phyloP scores from a whole-genome alignment of 139 green algal species.

The Pseudopediastrum boryanum region DNA sequence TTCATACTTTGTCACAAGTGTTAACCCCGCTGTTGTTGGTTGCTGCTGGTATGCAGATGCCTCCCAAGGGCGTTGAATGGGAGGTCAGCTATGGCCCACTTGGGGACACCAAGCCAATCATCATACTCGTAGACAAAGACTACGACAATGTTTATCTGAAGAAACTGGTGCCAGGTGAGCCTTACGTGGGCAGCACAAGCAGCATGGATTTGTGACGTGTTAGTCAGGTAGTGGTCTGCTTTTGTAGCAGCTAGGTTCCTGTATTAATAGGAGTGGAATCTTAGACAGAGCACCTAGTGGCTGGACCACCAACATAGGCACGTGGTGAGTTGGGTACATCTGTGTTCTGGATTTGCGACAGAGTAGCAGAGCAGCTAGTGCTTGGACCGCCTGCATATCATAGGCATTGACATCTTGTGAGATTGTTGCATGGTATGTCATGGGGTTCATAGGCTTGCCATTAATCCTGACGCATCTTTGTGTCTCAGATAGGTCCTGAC shows the following conservation, averaged over 20 bases:
- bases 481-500: not conserved
- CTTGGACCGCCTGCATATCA: conserved; percentile 1
- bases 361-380: not conserved
- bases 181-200: not conserved
- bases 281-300: too few relatives aligned
- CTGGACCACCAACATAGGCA: too few relatives aligned
- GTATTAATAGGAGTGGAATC: too few relatives aligned
- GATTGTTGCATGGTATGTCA: too few relatives aligned
- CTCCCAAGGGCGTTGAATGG: conserved; percentile 27
- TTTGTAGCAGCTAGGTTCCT: not conserved
- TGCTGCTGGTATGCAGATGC: too few relatives aligned
- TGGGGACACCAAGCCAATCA: conserved; percentile 12
- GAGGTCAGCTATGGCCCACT: conserved; percentile 22
- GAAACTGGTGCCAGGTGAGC: conserved; percentile 10
- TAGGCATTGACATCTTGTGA: not conserved
- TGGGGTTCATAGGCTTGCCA: too few relatives aligned
- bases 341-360: not conserved
- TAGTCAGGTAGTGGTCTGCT: not conserved
- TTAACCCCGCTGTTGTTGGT: too few relatives aligned
- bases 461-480: not conserved
- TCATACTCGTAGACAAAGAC: not conserved
- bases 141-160: conserved; percentile 9
- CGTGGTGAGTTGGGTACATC: not conserved
- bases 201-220: not conserved
- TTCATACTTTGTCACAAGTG: not conserved